Evolutionary conservation across 1,284 basidiomycete species (phyloP), one percentile per base, ranked within the genome.

Genomic region (Puccinia triticina): DNA sequence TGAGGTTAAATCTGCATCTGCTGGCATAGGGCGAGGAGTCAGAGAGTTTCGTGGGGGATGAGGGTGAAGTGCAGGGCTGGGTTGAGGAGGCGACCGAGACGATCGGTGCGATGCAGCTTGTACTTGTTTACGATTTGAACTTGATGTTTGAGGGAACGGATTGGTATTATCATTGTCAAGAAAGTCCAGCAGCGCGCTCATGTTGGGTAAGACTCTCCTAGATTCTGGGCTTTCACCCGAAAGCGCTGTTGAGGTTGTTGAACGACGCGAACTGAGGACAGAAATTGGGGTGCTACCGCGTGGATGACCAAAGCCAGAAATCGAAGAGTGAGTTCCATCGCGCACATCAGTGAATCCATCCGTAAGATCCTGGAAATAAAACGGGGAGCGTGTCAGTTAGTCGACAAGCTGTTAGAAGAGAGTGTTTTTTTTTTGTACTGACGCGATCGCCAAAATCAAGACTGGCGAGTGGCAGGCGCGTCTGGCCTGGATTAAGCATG

Each of bases 231-330:
- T 80, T 57, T 80, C 61, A 34, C 37, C 71, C 26, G 67, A 72
- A 14, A 79, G 66, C 2, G 34, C 48, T 43, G 48, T 66, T 23
- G 78, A 80, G 55, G 78, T 55, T 11, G 78, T 80, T 46, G 78
- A 80, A 26, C 78, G 67, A 57, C 78, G 78, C 40, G 78, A 80
- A 40, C 78, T 73, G 40, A 73, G 55, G 37, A 50, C 69, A 40
- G 78, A 80, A 26, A 80, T 53, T 29, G 78, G 78, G 21, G 78
- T 80, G 57, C 78, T 80, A 34, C 78, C 78, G 69, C 78, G 78
- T n/a, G 78, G 78, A 80, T 80, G 78, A 8, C 67, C 78, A 26
- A 80, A 48, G 48, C 78, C 78, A 73, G 78, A 73, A 18, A 69
- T 72, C 43, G 78, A 72, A 32, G 78, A 80, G 34, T 73, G 78